These are phyloP conservation scores for Coemansia sp. DNA, from an alignment of 192 early-diverging fungal genomes.

Conservation along the genomic window DNA sequence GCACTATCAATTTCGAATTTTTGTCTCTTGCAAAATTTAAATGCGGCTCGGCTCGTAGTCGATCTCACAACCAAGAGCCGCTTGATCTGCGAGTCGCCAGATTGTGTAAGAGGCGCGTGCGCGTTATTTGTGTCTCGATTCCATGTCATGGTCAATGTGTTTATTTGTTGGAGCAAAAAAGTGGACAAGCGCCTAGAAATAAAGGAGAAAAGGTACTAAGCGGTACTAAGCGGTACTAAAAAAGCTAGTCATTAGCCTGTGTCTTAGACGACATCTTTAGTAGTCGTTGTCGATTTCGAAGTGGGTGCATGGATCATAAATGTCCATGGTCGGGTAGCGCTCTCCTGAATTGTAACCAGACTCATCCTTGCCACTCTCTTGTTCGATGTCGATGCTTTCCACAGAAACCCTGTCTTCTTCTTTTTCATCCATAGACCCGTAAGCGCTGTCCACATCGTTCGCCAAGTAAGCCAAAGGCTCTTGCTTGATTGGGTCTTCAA, in stretches of 20 bases:
- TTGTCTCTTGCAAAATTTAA: background rate
- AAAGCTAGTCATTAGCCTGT: background rate
- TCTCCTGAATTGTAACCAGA: background rate
- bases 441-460: background rate
- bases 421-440: background rate
- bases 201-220: background rate
- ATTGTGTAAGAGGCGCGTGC: background rate
- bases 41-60: conserved; percentile 3
- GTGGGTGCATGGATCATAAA: background rate
- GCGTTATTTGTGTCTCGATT: background rate
- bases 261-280: background rate
- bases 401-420: background rate
- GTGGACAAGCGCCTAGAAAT: background rate
- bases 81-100: background rate
- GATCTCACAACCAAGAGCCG: background rate
- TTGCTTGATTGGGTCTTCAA: background rate
- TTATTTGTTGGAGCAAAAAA: background rate
- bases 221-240: background rate
- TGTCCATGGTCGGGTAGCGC: background rate
- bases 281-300: background rate
- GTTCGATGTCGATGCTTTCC: background rate
- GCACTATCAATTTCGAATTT: background rate
- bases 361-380: background rate
- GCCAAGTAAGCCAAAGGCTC: background rate
- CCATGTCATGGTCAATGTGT: background rate